Base-by-base conservation (phyloP, 2,329 filamentous ascomycete genomes). In the Paraphoma sp. region DNA sequence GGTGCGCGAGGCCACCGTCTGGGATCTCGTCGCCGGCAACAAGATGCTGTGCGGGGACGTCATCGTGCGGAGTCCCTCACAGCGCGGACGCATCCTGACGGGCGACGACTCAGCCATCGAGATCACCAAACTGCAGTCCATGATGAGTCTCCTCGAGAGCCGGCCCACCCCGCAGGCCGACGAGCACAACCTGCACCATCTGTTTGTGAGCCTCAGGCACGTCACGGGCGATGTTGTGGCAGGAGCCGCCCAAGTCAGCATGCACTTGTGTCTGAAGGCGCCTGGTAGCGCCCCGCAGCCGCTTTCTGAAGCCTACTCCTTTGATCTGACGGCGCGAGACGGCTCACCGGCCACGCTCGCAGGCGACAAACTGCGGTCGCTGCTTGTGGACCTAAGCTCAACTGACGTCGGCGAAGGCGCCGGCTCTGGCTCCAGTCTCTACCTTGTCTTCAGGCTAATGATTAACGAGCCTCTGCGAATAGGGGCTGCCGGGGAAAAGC, bases 1-100 rank as follows among this genome's bases (percentile, higher is more conserved):
- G 38, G 81, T 98, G 57, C 89, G 95, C 57, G 92, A 97, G 74
- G 89, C 90, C 74, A 96, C 93, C 0, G 93, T 99, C 0, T 99
- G 96, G 95, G 92, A 97, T 69, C 81, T 99, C 48, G 94, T 98
- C 2, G 87, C 86, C 43, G 94, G 94, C 44, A 99, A 99, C 79
- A 98, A 97, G 79, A 86, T 98, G 69, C 89, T 97, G 52, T 92
- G 89, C 59, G 92, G 92, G 48, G 93, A 98, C 73, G 90, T 99
- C 46, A 97, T 99, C 73, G 95, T 99, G 56, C 88, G 95, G 30
- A 95, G 96, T 76, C 92, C 95, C 1, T 85, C 84, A 17, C 88
- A 93, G 72, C 86, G 90, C 30, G 95, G 95, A 8, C 87, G 93
- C 45, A 88, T 98, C 29, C 79, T 99, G 68, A 97, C 93, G 0